Conservation (phyloP, 2,329 filamentous ascomycete species). For the Cryoendolithus antarcticus region DNA sequence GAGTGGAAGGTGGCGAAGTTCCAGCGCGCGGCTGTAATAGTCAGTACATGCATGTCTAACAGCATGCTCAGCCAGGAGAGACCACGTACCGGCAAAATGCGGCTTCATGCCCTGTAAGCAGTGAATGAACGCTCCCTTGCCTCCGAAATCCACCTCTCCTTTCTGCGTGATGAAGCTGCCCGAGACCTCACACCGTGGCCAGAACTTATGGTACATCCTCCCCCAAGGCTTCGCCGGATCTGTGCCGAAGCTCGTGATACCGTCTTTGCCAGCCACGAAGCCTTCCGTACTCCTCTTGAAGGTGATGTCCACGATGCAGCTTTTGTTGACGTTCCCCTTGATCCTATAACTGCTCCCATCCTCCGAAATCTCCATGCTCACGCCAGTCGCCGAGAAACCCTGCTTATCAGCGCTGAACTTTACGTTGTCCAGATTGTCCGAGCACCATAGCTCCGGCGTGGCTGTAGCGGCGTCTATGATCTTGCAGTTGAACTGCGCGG, state of each 20-base stretch:
- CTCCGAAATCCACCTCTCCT: constrained; percentile 70
- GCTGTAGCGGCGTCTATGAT: constrained; percentile 63
- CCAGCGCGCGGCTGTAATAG: constrained; percentile 60
- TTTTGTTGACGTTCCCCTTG: constrained; percentile 76
- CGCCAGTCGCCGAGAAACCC: constrained; percentile 75
- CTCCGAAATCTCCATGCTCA: constrained; percentile 73
- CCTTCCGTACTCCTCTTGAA: constrained; percentile 65
- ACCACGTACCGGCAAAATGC: constrained; percentile 64
- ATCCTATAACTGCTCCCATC: constrained; percentile 74
- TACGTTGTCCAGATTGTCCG: constrained; percentile 64
- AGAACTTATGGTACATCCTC: constrained; percentile 82
- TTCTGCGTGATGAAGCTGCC: constrained; percentile 75
- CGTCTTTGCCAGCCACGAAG: constrained; percentile 74
- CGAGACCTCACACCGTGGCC: constrained; percentile 73
- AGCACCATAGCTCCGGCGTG: constrained; percentile 70
- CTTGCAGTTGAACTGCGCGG: constrained; percentile 88
- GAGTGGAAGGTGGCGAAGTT: constrained; percentile 90
- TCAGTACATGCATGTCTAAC: not conserved
- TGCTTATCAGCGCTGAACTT: constrained; percentile 75
- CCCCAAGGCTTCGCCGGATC: constrained; percentile 84
- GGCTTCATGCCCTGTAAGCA: constrained; percentile 98
- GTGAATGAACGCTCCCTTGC: constrained; percentile 66
- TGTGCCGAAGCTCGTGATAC: constrained; percentile 74
- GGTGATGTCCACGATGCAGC: constrained; percentile 74
- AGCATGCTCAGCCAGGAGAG: not conserved